A percentile compares a stretch with the other conserved stretches of the same genome.
These are phyloP conservation scores for Taxawa tesnikishii DNA, from an alignment of 2,329 filamentous ascomycete species.

Conservation along the genomic window DNA sequence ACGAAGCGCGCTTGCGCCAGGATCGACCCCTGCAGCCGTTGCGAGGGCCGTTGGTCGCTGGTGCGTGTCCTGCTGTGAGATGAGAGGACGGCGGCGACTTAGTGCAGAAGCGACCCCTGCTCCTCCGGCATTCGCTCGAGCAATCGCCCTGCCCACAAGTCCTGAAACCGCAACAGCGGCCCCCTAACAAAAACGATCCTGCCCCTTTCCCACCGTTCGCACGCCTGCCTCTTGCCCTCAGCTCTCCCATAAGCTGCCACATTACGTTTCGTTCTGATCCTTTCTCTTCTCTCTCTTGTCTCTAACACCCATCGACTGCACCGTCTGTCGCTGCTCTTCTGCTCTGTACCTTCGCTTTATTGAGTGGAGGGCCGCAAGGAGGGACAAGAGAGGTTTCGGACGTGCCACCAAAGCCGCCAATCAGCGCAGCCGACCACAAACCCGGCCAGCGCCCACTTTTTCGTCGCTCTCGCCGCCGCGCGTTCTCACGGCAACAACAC, in stretches of 20 bases:
- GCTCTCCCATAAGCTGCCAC: background rate
- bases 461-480: slow-evolving; percentile 15
- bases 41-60: background rate
- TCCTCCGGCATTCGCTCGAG: background rate
- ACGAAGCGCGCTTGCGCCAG: background rate
- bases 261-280: too few species aligned
- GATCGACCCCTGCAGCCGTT: background rate
- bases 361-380: background rate
- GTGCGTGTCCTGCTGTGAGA: background rate
- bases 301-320: too few species aligned
- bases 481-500: slow-evolving; percentile 18
- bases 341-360: background rate
- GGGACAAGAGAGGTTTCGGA: background rate
- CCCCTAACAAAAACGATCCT: background rate
- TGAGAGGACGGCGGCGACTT: background rate
- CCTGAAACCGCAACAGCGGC: background rate
- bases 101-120: background rate
- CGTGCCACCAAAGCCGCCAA: slow-evolving; percentile 11
- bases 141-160: background rate
- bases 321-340: background rate
- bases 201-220: background rate
- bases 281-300: background rate
- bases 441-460: slow-evolving; percentile 1
- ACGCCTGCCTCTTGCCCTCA: background rate
- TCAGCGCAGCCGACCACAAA: slow-evolving; percentile 12